Base-by-base conservation (phyloP, 345 rosid species). In the Eutrema yunnanense region DNA sequence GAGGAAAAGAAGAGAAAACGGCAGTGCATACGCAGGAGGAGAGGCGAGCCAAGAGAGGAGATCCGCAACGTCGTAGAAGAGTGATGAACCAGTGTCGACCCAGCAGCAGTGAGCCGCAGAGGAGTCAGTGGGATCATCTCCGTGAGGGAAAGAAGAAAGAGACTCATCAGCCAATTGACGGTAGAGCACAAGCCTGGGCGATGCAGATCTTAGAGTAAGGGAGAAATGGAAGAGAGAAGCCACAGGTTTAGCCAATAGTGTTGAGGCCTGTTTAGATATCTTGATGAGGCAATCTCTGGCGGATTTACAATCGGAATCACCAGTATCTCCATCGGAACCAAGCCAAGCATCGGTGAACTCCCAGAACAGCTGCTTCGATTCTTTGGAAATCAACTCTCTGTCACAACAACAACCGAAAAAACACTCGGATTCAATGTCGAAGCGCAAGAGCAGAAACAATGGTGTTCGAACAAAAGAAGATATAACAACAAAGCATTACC, bases 131-230 rank as follows among this genome's bases (percentile, higher is more conserved):
- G 80, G 78, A 40, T 72, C 95, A 48, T 92, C 92, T 2, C 80
- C 75, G 58, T 73, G 82, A 8, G 96, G 96, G 76, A 80, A 92
- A 57, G 99, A 95, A 72, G 98, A 90, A 46, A 95, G 88, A 74
- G 99, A 92, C 78, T 95, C 98, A 81, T 85, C 99, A 4, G 98
- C 98, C 44, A 95, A 80, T 65, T 95, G 96, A 32, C 92, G 84
- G 49, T 88, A 92, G 52, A 95, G 94, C 78, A 92, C 96, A 79
- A 95, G 81, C 79, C 90, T 80, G 1, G 99, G 94, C 26, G 99
- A 92, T 6, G 98, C 92, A 12, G 96, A 88, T 84, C 97, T 90
- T 74, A 92, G 58, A 46, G 78, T 81, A 65, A 95, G 90, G 29
- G 99, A 95, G 85, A 92, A 88, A 67, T 87, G 88, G 73, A 87